Evolutionary conservation across 208 protist genomes (phyloP), one percentile per base, ranked within the genome.

Genomic region (Leishmania lainsoni): DNA sequence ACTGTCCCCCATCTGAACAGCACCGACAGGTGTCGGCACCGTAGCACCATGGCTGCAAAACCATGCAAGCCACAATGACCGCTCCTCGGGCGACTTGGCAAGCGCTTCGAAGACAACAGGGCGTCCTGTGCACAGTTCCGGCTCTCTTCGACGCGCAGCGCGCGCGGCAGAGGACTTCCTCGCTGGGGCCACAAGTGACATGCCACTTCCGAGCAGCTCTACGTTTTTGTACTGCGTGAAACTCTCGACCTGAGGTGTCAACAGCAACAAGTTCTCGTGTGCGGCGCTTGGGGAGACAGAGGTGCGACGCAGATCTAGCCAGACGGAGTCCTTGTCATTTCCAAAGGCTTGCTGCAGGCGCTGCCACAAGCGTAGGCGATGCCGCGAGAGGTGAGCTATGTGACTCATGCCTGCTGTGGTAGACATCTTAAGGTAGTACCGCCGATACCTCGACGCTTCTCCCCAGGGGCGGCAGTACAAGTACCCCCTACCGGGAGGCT

Each of bases 401-500:
- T 54, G 54, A 52, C 45, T 42, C 32, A 26, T 35, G 1, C 76
- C 51, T 22, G 69, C 45, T 16, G 42, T 32, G 6, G 76, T 35
- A 20, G 48, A 74, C 26, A 56, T 48, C 56, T 63, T 79, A 20
- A 85, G 17, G 70, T 85, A 85, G 76, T 85, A 85, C 17, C 81
- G 72, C 20, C 76, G 76, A 51, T 81, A 52, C n/a, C 61, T 56
- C 26, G n/a, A 54, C 29, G 76, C 58, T 51, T 76, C 75, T 5
- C 76, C 81, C 81, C 81, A 85, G 12, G 76, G 81, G 20, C 81
- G 81, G 76, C 76, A 81, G 54, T 85, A 85, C 71, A 85, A 48
- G 52, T 85, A 85, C 22, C 81, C 81, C 10, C 58, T 32, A 9
- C 32, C 56, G 5, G 81, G 81, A 29, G 59, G 10, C 32, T 70